These are phyloP conservation scores for Schizonepeta tenuifolia DNA, from an alignment of 257 asterid genomes.

Conservation along the genomic window DNA sequence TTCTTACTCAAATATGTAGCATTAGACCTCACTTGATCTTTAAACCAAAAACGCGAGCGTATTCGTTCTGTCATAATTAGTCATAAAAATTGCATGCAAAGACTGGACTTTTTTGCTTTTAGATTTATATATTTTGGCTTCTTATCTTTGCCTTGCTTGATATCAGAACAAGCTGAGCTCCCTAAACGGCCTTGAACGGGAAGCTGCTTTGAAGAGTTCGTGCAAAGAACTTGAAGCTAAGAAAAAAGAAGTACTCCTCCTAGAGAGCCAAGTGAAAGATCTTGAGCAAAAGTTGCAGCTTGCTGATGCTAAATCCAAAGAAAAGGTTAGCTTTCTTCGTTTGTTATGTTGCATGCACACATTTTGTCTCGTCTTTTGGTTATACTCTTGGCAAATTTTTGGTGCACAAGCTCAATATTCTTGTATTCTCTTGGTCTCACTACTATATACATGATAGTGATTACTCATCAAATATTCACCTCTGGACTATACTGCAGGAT, in stretches of 20 bases:
- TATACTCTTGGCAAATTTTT: not conserved
- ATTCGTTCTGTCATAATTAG: not conserved
- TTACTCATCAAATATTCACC: not conserved
- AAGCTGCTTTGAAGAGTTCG: constrained; percentile 55
- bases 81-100: not conserved
- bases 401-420: not conserved
- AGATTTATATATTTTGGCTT: not conserved
- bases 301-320: constrained; percentile 68
- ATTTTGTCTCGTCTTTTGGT: not conserved
- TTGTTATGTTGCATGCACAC: not conserved
- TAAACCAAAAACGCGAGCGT: not conserved
- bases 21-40: not conserved
- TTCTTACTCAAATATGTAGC: not conserved
- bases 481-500: constrained; percentile 45
- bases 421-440: not conserved
- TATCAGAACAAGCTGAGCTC: constrained; percentile 62
- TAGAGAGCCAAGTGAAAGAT: constrained; percentile 63
- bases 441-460: not conserved
- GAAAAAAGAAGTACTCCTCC: constrained; percentile 58
- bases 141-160: constrained; percentile 23
- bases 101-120: not conserved
- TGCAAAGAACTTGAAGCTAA: constrained; percentile 60
- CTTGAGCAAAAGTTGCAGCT: constrained; percentile 61
- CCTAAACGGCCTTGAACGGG: constrained; percentile 59
- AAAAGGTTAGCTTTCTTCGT: constrained; percentile 54